Evolutionary conservation across 441 rosid genomes (phyloP).

Genomic region (Hura crepitans): DNA sequence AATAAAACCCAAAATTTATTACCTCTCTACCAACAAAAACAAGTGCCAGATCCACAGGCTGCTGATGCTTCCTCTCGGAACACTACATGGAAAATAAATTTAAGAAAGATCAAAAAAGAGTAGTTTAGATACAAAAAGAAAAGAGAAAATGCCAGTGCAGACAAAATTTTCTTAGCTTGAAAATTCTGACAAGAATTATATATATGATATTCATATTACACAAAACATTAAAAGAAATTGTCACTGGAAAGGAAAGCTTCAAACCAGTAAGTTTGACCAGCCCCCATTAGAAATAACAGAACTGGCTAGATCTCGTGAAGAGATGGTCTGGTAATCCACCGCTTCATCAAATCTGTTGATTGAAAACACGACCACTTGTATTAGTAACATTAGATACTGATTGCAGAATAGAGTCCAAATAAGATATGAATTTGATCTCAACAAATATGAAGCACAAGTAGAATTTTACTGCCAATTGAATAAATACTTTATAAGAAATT

Average conservation of each 20-base stretch:
- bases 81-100: slow-evolving; percentile 40
- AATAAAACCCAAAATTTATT: slow-evolving; percentile 17
- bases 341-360: slow-evolving; percentile 34
- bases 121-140: background rate
- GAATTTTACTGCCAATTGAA: background rate
- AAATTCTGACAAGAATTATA: background rate
- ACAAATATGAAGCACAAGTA: background rate
- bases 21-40: slow-evolving; percentile 92
- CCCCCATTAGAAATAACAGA: slow-evolving; percentile 65
- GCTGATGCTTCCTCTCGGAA: slow-evolving; percentile 46
- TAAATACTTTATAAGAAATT: background rate
- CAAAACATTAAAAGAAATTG: background rate
- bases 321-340: slow-evolving; percentile 68
- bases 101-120: slow-evolving; percentile 3
- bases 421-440: background rate
- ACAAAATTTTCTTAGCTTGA: background rate
- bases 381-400: background rate
- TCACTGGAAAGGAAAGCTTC: slow-evolving; percentile 9
- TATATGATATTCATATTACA: background rate
- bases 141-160: too few species aligned
- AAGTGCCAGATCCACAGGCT: slow-evolving; percentile 61
- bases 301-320: slow-evolving; percentile 65
- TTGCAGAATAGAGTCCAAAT: background rate
- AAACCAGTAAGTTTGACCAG: slow-evolving; percentile 81
- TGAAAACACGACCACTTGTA: slow-evolving; percentile 21